A percentile compares a stretch with the other conserved stretches of the same genome.
phyloP scores from a whole-genome alignment of 345 rosid species.

The Syzygium aromaticum region DNA sequence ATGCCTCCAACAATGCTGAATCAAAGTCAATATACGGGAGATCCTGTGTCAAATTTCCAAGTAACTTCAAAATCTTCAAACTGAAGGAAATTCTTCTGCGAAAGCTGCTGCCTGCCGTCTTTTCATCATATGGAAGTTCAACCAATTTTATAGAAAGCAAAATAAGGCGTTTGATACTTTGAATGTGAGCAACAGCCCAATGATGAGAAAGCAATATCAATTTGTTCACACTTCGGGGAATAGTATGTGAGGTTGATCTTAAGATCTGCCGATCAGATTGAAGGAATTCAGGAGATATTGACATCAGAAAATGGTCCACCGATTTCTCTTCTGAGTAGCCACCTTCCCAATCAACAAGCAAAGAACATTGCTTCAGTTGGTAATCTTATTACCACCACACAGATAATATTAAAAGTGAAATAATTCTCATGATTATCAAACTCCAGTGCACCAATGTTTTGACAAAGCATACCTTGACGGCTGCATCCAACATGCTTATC shows the following conservation, averaged over 20 bases:
- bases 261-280: slow-evolving; percentile 45
- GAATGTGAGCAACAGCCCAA: slow-evolving; percentile 71
- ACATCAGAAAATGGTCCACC: slow-evolving; percentile 51
- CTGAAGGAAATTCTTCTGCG: slow-evolving; percentile 48
- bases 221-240: slow-evolving; percentile 40
- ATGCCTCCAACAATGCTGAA: slow-evolving; percentile 46
- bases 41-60: slow-evolving; percentile 51
- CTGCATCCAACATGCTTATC: slow-evolving; percentile 46
- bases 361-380: slow-evolving; percentile 5
- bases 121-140: slow-evolving; percentile 58
- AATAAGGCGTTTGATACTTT: slow-evolving; percentile 50
- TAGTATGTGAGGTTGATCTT: slow-evolving; percentile 24
- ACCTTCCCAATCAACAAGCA: slow-evolving; percentile 25
- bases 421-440: neutral
- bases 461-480: slow-evolving; percentile 51
- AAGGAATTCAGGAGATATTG: slow-evolving; percentile 59
- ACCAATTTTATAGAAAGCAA: slow-evolving; percentile 52
- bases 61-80: slow-evolving; percentile 74
- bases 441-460: neutral
- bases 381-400: neutral
- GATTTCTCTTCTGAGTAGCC: slow-evolving; percentile 75
- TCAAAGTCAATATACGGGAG: slow-evolving; percentile 57
- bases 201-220: slow-evolving; percentile 63
- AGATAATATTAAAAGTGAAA: neutral
- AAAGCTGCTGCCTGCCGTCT: slow-evolving; percentile 33